phyloP scores from a whole-genome alignment of 1,139 yeast genomes.

The Kodamaea sp. region DNA sequence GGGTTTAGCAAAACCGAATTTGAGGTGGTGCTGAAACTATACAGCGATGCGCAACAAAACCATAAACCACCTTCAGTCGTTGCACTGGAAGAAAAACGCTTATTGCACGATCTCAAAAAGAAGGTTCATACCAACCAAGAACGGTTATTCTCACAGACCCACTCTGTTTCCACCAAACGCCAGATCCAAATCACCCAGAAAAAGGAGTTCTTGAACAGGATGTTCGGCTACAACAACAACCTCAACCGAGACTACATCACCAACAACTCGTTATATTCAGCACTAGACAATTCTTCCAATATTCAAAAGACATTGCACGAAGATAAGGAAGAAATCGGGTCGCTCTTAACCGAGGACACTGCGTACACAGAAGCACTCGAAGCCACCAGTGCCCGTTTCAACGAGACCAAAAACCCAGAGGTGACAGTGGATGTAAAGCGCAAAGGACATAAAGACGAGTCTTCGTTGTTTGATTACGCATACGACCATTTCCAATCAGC shows the following conservation, averaged over 20 bases:
- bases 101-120: constrained; percentile 35
- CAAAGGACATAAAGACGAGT: constrained; percentile 1
- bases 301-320: constrained; percentile 44
- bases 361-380: constrained; percentile 29
- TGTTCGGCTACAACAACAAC: constrained; percentile 43
- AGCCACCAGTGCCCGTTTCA: constrained; percentile 21
- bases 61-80: neutral
- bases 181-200: constrained; percentile 46
- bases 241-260: constrained; percentile 45
- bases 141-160: constrained; percentile 34
- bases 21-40: constrained; percentile 20
- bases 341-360: constrained; percentile 37
- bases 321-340: constrained; percentile 43
- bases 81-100: constrained; percentile 27
- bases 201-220: constrained; percentile 38
- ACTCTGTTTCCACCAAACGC: constrained; percentile 37
- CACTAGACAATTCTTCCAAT: constrained; percentile 39
- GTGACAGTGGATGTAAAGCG: constrained; percentile 2
- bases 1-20: constrained; percentile 45
- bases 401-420: constrained; percentile 4
- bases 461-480: constrained; percentile 19
- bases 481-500: constrained; percentile 29
- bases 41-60: constrained; percentile 12
- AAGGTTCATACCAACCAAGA: constrained; percentile 36
- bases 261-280: constrained; percentile 42